These are phyloP conservation scores for Fagus crenata DNA, from an alignment of 306 rosid genomes.

Conservation along the genomic window DNA sequence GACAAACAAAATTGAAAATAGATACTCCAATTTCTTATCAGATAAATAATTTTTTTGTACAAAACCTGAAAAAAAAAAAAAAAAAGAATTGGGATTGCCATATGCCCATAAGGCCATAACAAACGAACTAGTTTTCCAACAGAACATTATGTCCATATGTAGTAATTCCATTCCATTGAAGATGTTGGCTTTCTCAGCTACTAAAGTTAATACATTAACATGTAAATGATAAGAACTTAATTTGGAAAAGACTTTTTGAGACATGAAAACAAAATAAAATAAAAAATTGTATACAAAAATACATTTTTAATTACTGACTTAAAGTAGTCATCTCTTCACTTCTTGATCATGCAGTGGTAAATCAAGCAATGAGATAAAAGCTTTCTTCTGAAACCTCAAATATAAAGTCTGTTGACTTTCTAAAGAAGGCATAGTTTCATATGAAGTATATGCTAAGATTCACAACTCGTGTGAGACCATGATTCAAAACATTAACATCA, in stretches of 20 bases:
- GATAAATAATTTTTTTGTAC: no score
- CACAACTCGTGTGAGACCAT: not conserved
- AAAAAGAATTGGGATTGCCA: not conserved
- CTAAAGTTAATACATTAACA: not conserved
- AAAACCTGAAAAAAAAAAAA: not conserved
- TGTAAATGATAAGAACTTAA: not conserved
- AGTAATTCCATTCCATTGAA: not conserved
- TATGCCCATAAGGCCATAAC: not conserved
- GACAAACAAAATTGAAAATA: not conserved
- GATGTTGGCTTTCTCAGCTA: not conserved
- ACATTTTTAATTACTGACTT: not conserved
- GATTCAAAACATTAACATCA: no score
- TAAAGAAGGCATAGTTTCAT: not conserved
- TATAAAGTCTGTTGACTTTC: not conserved
- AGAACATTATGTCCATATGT: not conserved
- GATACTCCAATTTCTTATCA: not conserved
- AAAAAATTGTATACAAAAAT: not conserved
- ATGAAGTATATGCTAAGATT: not conserved
- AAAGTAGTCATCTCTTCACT: not conserved
- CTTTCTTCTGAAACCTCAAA: not conserved
- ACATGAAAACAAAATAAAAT: not conserved
- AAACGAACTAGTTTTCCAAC: not conserved
- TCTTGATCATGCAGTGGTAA: not conserved
- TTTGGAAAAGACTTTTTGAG: not conserved
- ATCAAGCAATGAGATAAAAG: not conserved